Percentiles rank a stretch among this genome's conserved stretches.
These are phyloP conservation scores for Aegilops umbellulata DNA, from an alignment of 176 grass and related monocot species.

Conservation along the genomic window DNA sequence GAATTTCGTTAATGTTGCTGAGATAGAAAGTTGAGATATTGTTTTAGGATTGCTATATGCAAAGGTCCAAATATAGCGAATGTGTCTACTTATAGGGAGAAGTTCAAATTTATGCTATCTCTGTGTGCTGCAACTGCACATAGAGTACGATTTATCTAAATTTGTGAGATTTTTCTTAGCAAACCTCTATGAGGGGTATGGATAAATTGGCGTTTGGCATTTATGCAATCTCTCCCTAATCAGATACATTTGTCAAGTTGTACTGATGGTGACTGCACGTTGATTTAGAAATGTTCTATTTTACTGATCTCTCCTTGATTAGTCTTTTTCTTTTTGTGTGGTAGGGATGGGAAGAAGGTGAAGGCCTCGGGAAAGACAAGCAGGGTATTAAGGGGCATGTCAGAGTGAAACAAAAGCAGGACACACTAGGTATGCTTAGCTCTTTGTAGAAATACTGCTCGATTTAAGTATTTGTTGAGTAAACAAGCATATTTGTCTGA, in stretches of 20 bases:
- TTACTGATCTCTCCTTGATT: constrained; percentile 2
- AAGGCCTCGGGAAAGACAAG: constrained; percentile 99
- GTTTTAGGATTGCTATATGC: not conserved
- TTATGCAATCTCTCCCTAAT: not conserved
- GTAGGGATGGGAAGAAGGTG: constrained; percentile 98
- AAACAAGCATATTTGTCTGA: not conserved
- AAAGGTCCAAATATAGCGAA: not conserved
- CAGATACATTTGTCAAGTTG: not conserved
- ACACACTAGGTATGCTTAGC: constrained; percentile 55
- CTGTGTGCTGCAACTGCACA: not conserved
- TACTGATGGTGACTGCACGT: not conserved
- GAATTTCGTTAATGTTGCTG: not conserved
- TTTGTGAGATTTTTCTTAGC: not conserved
- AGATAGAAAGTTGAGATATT: not conserved
- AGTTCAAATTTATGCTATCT: not conserved
- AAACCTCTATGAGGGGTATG: not conserved
- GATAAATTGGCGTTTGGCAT: not conserved
- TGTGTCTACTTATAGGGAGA: not conserved
- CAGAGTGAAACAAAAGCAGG: constrained; percentile 96
- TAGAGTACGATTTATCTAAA: not conserved
- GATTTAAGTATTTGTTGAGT: not conserved
- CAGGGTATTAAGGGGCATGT: constrained; percentile 94
- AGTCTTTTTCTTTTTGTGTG: not conserved
- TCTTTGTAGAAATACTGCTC: not conserved
- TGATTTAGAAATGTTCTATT: not conserved